Evolutionary conservation across 2,329 filamentous ascomycete genomes (phyloP).

Genomic region (Fusarium sp.): DNA sequence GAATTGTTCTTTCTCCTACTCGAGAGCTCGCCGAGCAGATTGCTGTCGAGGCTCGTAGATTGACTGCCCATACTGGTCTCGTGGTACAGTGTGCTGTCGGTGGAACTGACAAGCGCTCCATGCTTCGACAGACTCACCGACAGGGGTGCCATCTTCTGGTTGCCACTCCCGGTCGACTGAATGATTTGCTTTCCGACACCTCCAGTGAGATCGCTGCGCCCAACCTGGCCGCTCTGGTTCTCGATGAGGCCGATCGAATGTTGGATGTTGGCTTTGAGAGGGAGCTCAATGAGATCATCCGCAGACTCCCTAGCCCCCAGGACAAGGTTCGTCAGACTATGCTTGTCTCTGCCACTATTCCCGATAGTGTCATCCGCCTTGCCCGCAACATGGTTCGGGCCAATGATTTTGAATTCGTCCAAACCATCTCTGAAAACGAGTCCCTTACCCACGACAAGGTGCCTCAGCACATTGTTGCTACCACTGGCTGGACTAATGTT

Average conservation of each 20-base stretch:
- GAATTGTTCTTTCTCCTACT: constrained; percentile 80
- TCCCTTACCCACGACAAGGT: constrained; percentile 84
- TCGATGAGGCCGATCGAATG: constrained; percentile 98
- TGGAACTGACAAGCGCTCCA: constrained; percentile 78
- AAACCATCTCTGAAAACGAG: constrained; percentile 86
- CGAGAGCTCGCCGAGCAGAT: constrained; percentile 85
- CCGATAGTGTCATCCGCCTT: constrained; percentile 80
- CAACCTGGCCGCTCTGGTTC: constrained; percentile 89
- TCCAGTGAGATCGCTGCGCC: constrained; percentile 71
- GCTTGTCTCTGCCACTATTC: constrained; percentile 94
- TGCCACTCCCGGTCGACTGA: constrained; percentile 86
- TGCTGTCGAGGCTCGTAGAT: constrained; percentile 76
- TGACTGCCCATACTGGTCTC: constrained; percentile 72
- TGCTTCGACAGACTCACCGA: constrained; percentile 72
- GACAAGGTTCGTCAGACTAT: constrained; percentile 84
- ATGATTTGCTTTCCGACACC: constrained; percentile 79
- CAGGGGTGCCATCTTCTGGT: constrained; percentile 90
- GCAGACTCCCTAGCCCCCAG: constrained; percentile 67
- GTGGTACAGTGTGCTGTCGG: constrained; percentile 83
- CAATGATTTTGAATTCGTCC: constrained; percentile 84
- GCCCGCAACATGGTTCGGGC: constrained; percentile 81
- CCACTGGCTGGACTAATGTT: constrained; percentile 76
- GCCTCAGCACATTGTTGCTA: constrained; percentile 77
- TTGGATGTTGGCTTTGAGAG: constrained; percentile 88
- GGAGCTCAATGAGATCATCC: constrained; percentile 69